These are phyloP conservation scores for Trichoderma endophyticum DNA, from an alignment of 2,329 filamentous ascomycete species.

Conservation along the genomic window DNA sequence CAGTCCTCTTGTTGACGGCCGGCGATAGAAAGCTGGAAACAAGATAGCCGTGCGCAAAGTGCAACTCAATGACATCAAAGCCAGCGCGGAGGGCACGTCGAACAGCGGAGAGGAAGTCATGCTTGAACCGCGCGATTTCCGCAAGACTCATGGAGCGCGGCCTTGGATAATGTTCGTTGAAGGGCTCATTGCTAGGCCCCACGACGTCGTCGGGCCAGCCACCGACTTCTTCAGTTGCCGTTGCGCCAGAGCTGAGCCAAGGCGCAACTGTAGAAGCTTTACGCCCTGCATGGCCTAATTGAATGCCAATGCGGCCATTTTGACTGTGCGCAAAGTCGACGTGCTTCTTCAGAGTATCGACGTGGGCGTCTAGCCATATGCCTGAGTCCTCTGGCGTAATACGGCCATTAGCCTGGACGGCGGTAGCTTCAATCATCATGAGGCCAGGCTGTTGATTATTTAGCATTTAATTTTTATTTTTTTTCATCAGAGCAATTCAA, in stretches of 20 bases:
- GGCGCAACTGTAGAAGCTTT: constrained; percentile 56
- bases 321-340: constrained; percentile 59
- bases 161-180: constrained; percentile 53
- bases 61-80: constrained; percentile 66
- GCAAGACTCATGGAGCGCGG: constrained; percentile 62
- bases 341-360: constrained; percentile 54
- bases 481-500: no score
- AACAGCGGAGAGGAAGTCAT: constrained; percentile 53
- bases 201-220: constrained; percentile 52
- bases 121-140: constrained; percentile 63
- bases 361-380: constrained; percentile 69
- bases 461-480: neutral
- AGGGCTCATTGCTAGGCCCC: constrained; percentile 47
- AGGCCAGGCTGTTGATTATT: constrained; percentile 47
- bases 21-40: constrained; percentile 67
- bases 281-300: constrained; percentile 72
- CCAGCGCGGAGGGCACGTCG: constrained; percentile 61
- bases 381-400: constrained; percentile 69
- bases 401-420: constrained; percentile 62
- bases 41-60: constrained; percentile 76
- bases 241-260: constrained; percentile 60
- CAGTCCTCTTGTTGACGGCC: constrained; percentile 64
- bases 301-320: constrained; percentile 65
- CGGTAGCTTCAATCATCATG: constrained; percentile 64
- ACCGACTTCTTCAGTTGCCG: constrained; percentile 36